Conservation (phyloP, 768 basidiomycete species). For the Sistotremastrum niveocremeum region DNA sequence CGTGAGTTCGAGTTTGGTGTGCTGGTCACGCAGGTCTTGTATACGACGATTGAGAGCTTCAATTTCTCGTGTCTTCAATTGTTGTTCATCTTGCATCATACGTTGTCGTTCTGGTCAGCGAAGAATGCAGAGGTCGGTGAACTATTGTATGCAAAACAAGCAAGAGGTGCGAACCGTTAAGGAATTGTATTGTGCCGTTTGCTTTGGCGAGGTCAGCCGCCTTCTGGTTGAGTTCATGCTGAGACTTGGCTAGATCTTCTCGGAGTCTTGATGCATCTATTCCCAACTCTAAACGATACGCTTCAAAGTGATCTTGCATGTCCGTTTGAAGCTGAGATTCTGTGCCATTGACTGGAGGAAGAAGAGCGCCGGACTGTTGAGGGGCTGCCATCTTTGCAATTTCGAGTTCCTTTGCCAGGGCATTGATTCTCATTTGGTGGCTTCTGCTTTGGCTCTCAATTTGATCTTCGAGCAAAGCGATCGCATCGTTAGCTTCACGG, state of each 20-base stretch:
- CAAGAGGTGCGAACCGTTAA: slow-evolving; percentile 41
- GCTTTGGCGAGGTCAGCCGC: slow-evolving; percentile 66
- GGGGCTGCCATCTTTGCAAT: slow-evolving; percentile 66
- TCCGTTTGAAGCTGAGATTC: slow-evolving; percentile 26
- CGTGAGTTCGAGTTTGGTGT: slow-evolving; percentile 63
- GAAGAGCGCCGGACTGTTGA: slow-evolving; percentile 22
- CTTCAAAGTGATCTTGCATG: slow-evolving; percentile 68
- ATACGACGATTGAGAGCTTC: slow-evolving; percentile 57
- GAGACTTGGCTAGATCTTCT: slow-evolving; percentile 51
- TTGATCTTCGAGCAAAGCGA: slow-evolving; percentile 63
- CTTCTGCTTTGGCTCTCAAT: slow-evolving; percentile 66
- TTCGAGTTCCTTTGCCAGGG: slow-evolving; percentile 80
- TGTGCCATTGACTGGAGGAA: slow-evolving; percentile 16
- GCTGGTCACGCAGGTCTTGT: slow-evolving; percentile 59
- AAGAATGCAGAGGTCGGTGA: slow-evolving; percentile 1
- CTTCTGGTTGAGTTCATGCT: slow-evolving; percentile 54
- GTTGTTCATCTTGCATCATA: slow-evolving; percentile 56
- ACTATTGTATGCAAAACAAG: neutral
- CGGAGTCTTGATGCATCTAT: slow-evolving; percentile 59
- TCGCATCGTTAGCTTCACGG: slow-evolving; percentile 77
- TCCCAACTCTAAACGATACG: slow-evolving; percentile 68
- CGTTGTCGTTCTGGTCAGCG: slow-evolving; percentile 44
- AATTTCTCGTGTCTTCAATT: slow-evolving; percentile 48
- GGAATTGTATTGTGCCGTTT: slow-evolving; percentile 67
- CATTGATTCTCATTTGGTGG: slow-evolving; percentile 57